These are phyloP conservation scores for Pseudocercospora musae DNA, from an alignment of 2,329 filamentous ascomycete species.

Conservation along the genomic window DNA sequence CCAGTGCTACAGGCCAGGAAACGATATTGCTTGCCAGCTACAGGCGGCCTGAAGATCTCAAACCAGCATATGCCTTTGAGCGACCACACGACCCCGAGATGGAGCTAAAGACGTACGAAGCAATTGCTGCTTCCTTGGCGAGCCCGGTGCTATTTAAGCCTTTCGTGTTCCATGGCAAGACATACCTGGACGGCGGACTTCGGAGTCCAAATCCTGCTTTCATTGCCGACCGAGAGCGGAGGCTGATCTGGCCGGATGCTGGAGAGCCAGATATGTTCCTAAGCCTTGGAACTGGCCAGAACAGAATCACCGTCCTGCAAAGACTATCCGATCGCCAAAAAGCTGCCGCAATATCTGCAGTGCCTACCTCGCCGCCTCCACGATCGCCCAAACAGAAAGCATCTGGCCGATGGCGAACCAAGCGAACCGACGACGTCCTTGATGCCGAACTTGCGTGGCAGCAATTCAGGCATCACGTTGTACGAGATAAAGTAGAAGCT, in stretches of 20 bases:
- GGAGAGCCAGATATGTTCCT: conserved; percentile 36
- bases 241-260: conserved; percentile 35
- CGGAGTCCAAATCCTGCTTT: conserved; percentile 51
- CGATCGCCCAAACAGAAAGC: conserved; percentile 11
- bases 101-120: conserved; percentile 52
- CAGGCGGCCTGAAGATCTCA: conserved; percentile 35
- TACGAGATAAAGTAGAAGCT: conserved; percentile 25
- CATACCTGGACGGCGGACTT: conserved; percentile 51
- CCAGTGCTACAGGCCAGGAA: conserved; percentile 39
- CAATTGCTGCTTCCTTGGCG: conserved; percentile 50
- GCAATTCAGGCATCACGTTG: conserved; percentile 33
- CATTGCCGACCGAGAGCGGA: conserved; percentile 48
- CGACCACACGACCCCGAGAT: conserved; percentile 38
- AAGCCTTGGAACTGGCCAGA: conserved; percentile 36
- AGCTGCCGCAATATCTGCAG: conserved; percentile 7
- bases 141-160: conserved; percentile 52
- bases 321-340: conserved; percentile 29
- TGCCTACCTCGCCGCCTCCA: conserved; percentile 2
- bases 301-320: conserved; percentile 30
- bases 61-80: conserved; percentile 40
- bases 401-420: conserved; percentile 22
- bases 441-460: conserved; percentile 38
- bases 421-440: conserved; percentile 34
- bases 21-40: conserved; percentile 48
- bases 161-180: conserved; percentile 47